Evolutionary conservation across 2,329 filamentous ascomycete species (phyloP), one percentile per base, ranked within the genome.

Genomic region (Fusarium lyarnte): DNA sequence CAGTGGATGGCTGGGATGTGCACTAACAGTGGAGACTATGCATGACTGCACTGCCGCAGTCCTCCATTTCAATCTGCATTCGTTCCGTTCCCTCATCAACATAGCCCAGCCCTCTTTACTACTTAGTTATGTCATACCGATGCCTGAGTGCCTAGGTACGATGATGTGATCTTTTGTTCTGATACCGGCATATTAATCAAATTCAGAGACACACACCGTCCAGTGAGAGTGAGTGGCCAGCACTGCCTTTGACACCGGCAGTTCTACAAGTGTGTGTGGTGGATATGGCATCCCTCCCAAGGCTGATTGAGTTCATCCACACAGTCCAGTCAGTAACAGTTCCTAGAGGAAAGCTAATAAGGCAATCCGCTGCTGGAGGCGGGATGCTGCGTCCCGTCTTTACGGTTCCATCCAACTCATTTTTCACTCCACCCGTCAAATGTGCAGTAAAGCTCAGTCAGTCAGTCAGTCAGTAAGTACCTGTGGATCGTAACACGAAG

Each of bases 241-340:
- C 63, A 55, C 27, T 27, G 41, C 58, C 58, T 42, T 41, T 42
- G 33, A 46, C 41, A 38, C 65, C 61, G 70, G 70, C 57, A 73
- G 70, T 70, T 73, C 57, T 49, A 36, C 41, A 25, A 29, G 45
- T 47, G 14, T 47, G 46, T 61, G 45, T 61, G 63, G 36, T 49
- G 45, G 45, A 55, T 72, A 46, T 64, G n/a, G 54, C 67, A 68
- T 71, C 63, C 68, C 69, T 69, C 63, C 58, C 70, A 73, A 73
- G 70, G 70, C 66, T 73, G 70, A 73, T 63, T 46, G 42, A 54
- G 64, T 73, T 47, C 53, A 73, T 52, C 52, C 57, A 68, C 52
- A 60, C 42, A 70, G 19, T 45, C 23, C 33, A 33, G 42, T 45
- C 38, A 38, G 51, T 42, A 65, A 49, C 43, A 61, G 45, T 65